Evolutionary conservation across 805 yeast species (phyloP), one percentile per base, ranked within the genome.

Genomic region (Lipomyces sp.): DNA sequence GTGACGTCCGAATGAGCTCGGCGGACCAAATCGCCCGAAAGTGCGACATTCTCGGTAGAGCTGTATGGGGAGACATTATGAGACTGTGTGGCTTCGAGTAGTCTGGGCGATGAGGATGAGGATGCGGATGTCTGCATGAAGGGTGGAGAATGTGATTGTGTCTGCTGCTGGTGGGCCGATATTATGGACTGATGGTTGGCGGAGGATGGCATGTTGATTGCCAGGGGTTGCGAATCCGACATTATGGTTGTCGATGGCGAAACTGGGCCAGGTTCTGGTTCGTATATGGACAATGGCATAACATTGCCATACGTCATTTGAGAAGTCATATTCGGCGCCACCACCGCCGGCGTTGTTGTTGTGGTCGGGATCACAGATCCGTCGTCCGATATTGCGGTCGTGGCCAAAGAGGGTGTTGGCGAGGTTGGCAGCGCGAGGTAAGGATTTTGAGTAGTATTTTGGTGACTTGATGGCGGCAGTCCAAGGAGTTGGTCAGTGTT

Each of bases 71-170:
- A 11, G 1, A n/a, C 8, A 1, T n/a, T 29, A 30, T 34, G 63
- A n/a, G 50, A 34, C 18, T 34, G 18, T 18, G 56, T 51, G 29
- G 18, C 18, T 45, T n/a, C 59, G 33, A 60, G 50, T n/a, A 8
- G 64, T 39, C 29, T 34, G 50, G 39, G 60, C 45, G 34, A 59
- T n/a, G 54, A 51, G 34, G 30, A 56, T 51, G 39, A 8, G 39
- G 39, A 37, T 32, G 18, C 15, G 37, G 13, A 4, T 10, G 95
- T 61, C 48, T 15, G 48, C 48, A 42, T 33, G 24, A n/a, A 48
- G 18, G 55, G 55, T 6, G 29, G 54, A 24, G 15, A 18, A 2
- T 58, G 54, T 59, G 24, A 50, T 45, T 57, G 63, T 53, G 37
- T 50, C 24, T 63, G 66, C 54, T 11, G 63, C 34, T 58, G 59